Base-by-base conservation (phyloP, 495 filamentous ascomycete genomes). In the Penicillium cataractarum region DNA sequence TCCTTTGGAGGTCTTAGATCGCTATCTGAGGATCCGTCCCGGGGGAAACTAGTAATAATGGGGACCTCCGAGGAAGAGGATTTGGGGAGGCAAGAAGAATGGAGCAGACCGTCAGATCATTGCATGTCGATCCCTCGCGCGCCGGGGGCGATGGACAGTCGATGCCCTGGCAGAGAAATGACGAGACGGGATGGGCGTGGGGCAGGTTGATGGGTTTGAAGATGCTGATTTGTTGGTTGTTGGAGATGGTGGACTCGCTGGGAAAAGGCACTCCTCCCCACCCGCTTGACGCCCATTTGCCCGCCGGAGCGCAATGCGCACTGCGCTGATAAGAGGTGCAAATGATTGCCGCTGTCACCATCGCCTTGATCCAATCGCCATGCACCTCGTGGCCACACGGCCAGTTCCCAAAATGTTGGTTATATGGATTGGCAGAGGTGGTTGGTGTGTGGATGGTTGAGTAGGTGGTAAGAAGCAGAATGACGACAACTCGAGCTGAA, bases 261-360 rank as follows among this genome's bases (percentile, higher is more conserved):
- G n/a, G n/a, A n/a, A n/a, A n/a, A n/a, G n/a, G n/a, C n/a, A n/a
- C n/a, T n/a, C n/a, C 32, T 13, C 39, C 24, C 52, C 50, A 51
- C 59, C 22, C 22, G 39, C 17, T 12, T n/a, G 9, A 29, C 17
- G 31, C 31, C 22, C 40, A 66, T 63, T 66, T 63, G 60, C 58
- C 53, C 63, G 46, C n/a, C 42, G 12, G 46, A 7, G 31, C 50
- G n/a, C 51, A 54, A 32, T 52, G 49, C 27, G 32, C 44, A 3
- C n/a, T 27, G 42, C 57, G 44, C 42, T 65, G 67, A 72, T 72
- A 72, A 72, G 67, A 67, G 58, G 57, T 63, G 61, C 29, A 61
- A 65, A 57, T 67, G 67, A 70, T 72, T 67, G 57, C 57, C 69
- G 67, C 69, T 72, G 69, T 70, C 69, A 71, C 64, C 63, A 62